Conservation (phyloP, 2,329 filamentous ascomycete genomes). For the Podosphaera fusca region DNA sequence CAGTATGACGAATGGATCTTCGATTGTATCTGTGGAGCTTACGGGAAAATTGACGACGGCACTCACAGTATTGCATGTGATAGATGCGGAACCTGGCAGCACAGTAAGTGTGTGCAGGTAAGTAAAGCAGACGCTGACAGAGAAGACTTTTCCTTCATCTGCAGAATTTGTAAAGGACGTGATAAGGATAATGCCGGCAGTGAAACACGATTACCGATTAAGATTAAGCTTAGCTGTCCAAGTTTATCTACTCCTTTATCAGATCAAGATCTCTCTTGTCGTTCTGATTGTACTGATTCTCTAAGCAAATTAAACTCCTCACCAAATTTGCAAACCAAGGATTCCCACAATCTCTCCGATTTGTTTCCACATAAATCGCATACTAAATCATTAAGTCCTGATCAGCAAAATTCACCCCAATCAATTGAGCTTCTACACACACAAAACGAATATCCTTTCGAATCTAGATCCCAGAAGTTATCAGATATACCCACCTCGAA, state of each 20-base stretch:
- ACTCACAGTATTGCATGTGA: conserved; percentile 88
- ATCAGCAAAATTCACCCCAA: too few species aligned
- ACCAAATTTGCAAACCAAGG: too few species aligned
- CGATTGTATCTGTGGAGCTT: conserved; percentile 75
- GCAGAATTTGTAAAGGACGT: conserved; percentile 49
- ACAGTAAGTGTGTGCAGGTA: conserved; percentile 76
- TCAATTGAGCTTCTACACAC: too few species aligned
- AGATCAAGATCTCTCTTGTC: too few species aligned
- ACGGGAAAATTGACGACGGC: conserved; percentile 86
- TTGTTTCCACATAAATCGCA: too few species aligned
- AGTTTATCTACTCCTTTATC: conserved; percentile 21
- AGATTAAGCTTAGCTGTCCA: conserved; percentile 29
- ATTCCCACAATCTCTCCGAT: too few species aligned
- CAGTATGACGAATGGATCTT: conserved; percentile 70
- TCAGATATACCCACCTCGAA: too few species aligned
- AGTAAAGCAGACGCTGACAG: conserved; percentile 56
- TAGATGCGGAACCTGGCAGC: conserved; percentile 86
- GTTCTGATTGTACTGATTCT: too few species aligned
- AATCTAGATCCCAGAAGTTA: too few species aligned
- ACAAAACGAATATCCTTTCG: too few species aligned
- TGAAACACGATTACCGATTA: conserved; percentile 35
- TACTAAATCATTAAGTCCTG: too few species aligned
- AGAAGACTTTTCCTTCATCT: conserved; percentile 73
- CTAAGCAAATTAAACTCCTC: too few species aligned
- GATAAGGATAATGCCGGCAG: conserved; percentile 35